Conservation (phyloP, 2,329 filamentous ascomycete genomes). For the Claviceps africana region DNA sequence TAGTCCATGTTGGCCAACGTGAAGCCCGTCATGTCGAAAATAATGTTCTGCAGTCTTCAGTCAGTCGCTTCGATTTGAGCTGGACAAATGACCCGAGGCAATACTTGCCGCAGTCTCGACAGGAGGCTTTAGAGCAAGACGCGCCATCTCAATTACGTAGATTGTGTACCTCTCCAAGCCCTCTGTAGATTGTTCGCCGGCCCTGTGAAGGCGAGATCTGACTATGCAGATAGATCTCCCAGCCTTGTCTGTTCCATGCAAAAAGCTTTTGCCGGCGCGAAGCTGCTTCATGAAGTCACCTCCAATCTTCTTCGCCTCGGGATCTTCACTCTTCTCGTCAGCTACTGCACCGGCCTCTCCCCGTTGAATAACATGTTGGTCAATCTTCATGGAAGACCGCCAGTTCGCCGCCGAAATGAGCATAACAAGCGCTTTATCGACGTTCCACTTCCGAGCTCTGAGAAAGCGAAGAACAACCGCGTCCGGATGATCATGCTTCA, state of each 20-base stretch:
- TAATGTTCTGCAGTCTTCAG: constrained; percentile 48
- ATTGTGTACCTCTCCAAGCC: constrained; percentile 82
- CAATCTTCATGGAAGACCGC: constrained; percentile 70
- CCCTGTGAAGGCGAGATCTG: constrained; percentile 65
- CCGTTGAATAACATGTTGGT: constrained; percentile 69
- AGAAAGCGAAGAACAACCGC: constrained; percentile 69
- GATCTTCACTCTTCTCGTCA: constrained; percentile 40
- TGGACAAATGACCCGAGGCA: neutral
- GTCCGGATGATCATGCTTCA: constrained; percentile 91
- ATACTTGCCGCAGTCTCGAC: constrained; percentile 78
- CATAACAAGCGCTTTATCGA: constrained; percentile 88
- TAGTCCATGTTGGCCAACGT: constrained; percentile 98
- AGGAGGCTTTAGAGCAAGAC: constrained; percentile 63
- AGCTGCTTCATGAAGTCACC: constrained; percentile 73
- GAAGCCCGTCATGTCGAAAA: constrained; percentile 95
- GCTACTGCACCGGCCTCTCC: constrained; percentile 57
- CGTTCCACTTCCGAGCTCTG: constrained; percentile 87
- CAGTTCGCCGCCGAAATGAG: constrained; percentile 87
- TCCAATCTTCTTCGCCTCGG: constrained; percentile 48
- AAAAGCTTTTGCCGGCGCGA: constrained; percentile 80
- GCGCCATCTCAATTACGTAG: constrained; percentile 86
- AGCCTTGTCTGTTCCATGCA: constrained; percentile 74
- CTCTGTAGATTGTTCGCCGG: constrained; percentile 69
- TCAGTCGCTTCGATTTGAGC: neutral
- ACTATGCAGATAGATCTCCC: constrained; percentile 81